Evolutionary conservation across 345 rosid species (phyloP).

Genomic region (Citrus sp.): DNA sequence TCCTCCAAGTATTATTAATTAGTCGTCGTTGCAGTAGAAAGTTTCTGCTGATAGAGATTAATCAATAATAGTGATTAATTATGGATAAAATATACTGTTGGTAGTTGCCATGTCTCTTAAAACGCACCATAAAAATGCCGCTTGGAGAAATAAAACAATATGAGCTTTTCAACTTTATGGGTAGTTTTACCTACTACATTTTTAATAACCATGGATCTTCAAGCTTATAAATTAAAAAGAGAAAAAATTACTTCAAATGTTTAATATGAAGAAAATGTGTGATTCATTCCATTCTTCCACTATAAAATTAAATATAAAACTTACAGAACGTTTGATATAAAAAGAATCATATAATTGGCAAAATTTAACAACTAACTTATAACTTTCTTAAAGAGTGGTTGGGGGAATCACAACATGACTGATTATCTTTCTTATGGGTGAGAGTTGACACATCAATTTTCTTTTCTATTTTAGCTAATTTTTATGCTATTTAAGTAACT

Average conservation of each 20-base stretch:
- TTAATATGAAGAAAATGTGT: too few species aligned
- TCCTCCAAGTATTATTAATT: too few species aligned
- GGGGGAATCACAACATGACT: background rate
- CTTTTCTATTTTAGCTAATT: background rate
- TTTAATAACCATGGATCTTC: background rate
- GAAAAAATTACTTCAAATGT: background rate
- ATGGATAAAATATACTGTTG: background rate
- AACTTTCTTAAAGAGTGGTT: background rate
- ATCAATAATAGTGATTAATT: background rate
- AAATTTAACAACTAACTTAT: background rate
- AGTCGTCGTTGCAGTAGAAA: too few species aligned
- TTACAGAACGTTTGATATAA: background rate
- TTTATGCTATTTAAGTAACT: background rate
- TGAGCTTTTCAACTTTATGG: background rate
- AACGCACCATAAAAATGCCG: background rate
- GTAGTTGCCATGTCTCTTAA: background rate
- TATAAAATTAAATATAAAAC: too few species aligned
- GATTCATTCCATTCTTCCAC: background rate
- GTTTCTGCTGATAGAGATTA: too few species aligned
- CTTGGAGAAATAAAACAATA: background rate
- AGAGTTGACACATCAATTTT: background rate
- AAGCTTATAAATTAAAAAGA: too few species aligned
- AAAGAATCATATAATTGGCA: background rate
- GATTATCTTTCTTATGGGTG: background rate
- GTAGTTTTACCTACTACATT: background rate